Percentiles rank a stretch among this genome's conserved stretches.
Evolutionary conservation across 352 stramenopile species (phyloP).

Genomic region (Phytophthora nicotianae): DNA sequence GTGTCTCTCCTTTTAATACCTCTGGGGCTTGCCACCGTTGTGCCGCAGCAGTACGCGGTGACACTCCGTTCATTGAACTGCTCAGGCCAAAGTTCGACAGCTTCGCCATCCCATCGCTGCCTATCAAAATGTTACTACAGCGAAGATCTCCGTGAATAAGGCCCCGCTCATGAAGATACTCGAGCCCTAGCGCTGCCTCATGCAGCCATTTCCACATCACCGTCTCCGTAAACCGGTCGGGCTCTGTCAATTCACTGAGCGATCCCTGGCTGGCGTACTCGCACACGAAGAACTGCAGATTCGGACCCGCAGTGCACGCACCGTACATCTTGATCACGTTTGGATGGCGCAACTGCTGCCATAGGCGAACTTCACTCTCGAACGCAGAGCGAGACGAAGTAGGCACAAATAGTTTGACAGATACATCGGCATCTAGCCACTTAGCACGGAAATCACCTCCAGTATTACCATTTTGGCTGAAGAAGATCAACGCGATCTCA

Average conservation of each 20-base stretch:
- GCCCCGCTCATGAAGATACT: slow-evolving; percentile 12
- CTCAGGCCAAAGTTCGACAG: slow-evolving; percentile 10
- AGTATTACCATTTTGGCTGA: not conserved
- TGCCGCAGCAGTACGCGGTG: no score
- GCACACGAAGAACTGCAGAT: slow-evolving; percentile 20
- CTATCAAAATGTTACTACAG: slow-evolving; percentile 13
- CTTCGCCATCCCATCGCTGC: slow-evolving; percentile 8
- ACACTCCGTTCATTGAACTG: not conserved
- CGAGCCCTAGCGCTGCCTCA: slow-evolving; percentile 6
- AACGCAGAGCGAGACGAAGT: slow-evolving; percentile 1
- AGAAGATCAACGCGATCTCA: slow-evolving; percentile 11
- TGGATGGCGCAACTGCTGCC: slow-evolving; percentile 21
- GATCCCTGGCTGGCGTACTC: slow-evolving; percentile 14
- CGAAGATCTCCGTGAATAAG: slow-evolving; percentile 10
- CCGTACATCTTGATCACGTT: slow-evolving; percentile 34
- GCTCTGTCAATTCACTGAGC: not conserved
- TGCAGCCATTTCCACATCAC: slow-evolving; percentile 12
- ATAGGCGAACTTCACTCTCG: slow-evolving; percentile 9
- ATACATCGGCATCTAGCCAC: slow-evolving; percentile 23
- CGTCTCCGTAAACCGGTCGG: not conserved
- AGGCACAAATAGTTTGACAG: slow-evolving; percentile 14
- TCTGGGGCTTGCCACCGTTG: slow-evolving; percentile 28
- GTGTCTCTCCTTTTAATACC: not conserved
- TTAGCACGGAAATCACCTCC: slow-evolving; percentile 17
- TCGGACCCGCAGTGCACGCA: slow-evolving; percentile 7